Evolutionary conservation across 202 grass and related monocot genomes (phyloP), one percentile per base, ranked within the genome.

Genomic region (Panicum hallii): DNA sequence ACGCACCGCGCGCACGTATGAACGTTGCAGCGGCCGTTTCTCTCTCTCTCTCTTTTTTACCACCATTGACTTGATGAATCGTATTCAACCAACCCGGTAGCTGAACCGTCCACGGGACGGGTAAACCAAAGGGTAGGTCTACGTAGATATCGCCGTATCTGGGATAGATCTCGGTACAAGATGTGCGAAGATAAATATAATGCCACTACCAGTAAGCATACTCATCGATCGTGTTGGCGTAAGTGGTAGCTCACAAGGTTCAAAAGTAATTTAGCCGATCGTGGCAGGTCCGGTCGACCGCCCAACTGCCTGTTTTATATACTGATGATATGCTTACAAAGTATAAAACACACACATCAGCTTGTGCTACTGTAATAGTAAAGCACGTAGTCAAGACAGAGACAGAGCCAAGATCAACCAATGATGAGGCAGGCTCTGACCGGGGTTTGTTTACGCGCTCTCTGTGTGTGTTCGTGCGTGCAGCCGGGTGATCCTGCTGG

Each of bases 401-500:
- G 60, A 83, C 74, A 49, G 44, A 49, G 44, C 17, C n/a, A 40
- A 9, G 3, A 16, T 7, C 67, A 57, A 75, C 1, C 34, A 73
- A 60, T 26, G 53, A 69, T 42, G 42, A 82, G 26, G 9, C 38
- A 12, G 42, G 4, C 32, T 77, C 76, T 67, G 71, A 73, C 74
- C 15, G n/a, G 11, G 4, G n/a, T 7, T 78, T 43, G 76, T 79
- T 20, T 55, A 4, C 36, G 36, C 32, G 0, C 34, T 3, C 34
- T 38, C 3, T 38, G 36, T 4, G 55, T 47, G 13, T 64, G 8
- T 75, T 9, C 11, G 14, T 23, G 8, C 47, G 12, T 77, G 71
- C 88, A 97, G 95, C 67, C 95, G 87, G 30, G 87, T 97, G 71
- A 91, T 97, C 69, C 76, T 94, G 64, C 88, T 97, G 4, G 95